These are phyloP conservation scores for Trichocomaceae sp. DNA, from an alignment of 2,329 filamentous ascomycete genomes.

Conservation along the genomic window DNA sequence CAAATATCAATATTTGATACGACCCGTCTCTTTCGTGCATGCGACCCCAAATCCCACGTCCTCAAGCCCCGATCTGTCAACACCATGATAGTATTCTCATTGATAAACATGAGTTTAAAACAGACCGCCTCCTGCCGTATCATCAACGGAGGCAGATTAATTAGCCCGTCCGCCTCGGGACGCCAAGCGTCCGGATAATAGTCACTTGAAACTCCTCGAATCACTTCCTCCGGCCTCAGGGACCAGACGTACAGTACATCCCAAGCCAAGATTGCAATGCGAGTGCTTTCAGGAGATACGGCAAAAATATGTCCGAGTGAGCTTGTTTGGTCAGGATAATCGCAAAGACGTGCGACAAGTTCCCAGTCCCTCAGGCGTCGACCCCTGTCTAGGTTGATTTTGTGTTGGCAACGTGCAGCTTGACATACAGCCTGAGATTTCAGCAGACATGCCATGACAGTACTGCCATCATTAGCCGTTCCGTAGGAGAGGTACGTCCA, in stretches of 20 bases:
- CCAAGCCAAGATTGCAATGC: conserved; percentile 39
- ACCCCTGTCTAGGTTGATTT: conserved; percentile 34
- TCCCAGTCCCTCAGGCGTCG: conserved; percentile 32
- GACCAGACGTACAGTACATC: conserved; percentile 37
- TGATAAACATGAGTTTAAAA: conserved; percentile 30
- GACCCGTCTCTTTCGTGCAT: conserved; percentile 21
- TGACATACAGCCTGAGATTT: conserved; percentile 27
- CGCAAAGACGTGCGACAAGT: conserved; percentile 31
- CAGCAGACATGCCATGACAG: conserved; percentile 34
- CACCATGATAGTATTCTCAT: conserved; percentile 34
- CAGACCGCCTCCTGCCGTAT: conserved; percentile 33
- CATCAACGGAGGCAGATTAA: conserved; percentile 29
- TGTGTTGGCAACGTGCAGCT: conserved; percentile 26
- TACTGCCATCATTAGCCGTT: conserved; percentile 29
- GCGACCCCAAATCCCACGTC: conserved; percentile 30
- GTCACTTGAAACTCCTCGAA: conserved; percentile 15
- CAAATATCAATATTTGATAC: conserved; percentile 3
- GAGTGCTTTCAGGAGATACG: conserved; percentile 28
- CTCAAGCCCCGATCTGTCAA: conserved; percentile 39
- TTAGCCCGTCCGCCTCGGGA: conserved; percentile 16
- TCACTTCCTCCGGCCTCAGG: conserved; percentile 31
- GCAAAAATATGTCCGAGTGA: conserved; percentile 35
- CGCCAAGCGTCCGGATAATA: conserved; percentile 30
- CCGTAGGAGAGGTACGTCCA: conserved; percentile 38
- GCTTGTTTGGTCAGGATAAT: conserved; percentile 27